A percentile compares a stretch with the other conserved stretches of the same genome.
phyloP scores from a whole-genome alignment of 2,329 filamentous ascomycete genomes.

The Blastomyces percursus region DNA sequence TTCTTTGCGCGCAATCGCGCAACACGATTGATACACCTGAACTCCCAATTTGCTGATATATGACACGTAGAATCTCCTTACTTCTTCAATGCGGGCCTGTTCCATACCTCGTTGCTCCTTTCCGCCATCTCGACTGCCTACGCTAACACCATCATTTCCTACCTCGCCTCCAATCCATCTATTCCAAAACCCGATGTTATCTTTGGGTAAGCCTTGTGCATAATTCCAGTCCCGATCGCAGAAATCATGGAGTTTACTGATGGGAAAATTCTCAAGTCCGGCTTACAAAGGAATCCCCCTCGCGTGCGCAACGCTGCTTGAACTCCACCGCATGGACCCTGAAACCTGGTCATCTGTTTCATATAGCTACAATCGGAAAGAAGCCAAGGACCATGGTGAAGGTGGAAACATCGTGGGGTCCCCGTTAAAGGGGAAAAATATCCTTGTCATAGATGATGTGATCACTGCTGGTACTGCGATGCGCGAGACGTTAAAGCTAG shows the following conservation, averaged over 20 bases:
- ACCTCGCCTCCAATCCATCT: conserved; percentile 21
- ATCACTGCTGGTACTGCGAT: conserved; percentile 93
- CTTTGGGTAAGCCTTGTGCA: conserved; percentile 46
- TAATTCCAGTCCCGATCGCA: background rate
- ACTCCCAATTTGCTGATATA: background rate
- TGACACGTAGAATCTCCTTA: conserved; percentile 56
- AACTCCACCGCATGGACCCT: conserved; percentile 57
- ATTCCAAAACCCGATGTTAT: conserved; percentile 63
- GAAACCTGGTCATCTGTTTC: conserved; percentile 57
- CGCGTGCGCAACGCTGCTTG: conserved; percentile 63
- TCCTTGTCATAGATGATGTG: conserved; percentile 92
- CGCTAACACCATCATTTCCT: conserved; percentile 42
- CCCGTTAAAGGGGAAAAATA: conserved; percentile 67
- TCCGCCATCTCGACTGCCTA: conserved; percentile 71
- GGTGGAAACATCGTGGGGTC: conserved; percentile 88
- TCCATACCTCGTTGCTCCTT: conserved; percentile 71
- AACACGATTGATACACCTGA: background rate
- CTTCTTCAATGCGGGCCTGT: conserved; percentile 94
- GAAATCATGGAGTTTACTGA: background rate
- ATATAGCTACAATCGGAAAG: conserved; percentile 92
- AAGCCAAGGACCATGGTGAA: conserved; percentile 92
- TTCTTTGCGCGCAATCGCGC: background rate
- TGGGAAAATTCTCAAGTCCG: conserved; percentile 37
- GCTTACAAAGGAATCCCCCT: conserved; percentile 97
- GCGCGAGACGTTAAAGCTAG: conserved; percentile 82